Evolutionary conservation across 352 stramenopile genomes (phyloP).

Genomic region (Phytophthora multivora): DNA sequence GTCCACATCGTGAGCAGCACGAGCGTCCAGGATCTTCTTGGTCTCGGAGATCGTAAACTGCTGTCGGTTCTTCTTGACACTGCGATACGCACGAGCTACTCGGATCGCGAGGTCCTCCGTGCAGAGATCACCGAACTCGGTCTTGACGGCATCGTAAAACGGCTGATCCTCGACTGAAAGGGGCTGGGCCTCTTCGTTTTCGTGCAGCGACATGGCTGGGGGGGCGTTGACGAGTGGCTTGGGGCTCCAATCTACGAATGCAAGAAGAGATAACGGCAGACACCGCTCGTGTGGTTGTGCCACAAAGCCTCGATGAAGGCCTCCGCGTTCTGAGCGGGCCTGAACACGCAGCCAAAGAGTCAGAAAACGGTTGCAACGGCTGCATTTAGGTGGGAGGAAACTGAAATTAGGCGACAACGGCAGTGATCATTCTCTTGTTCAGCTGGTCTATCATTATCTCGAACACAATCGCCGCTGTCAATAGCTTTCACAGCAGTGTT

Average conservation of each 20-base stretch:
- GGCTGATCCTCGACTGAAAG: constrained; percentile 56
- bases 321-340: constrained; percentile 22
- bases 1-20: constrained; percentile 50
- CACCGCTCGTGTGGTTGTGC: constrained; percentile 20
- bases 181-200: constrained; percentile 52
- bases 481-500: not conserved
- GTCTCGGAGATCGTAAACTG: constrained; percentile 66
- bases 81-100: constrained; percentile 59
- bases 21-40: constrained; percentile 68
- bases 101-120: constrained; percentile 72
- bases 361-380: constrained; percentile 17
- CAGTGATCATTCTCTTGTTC: constrained; percentile 11
- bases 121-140: constrained; percentile 53
- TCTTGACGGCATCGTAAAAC: constrained; percentile 64
- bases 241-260: constrained; percentile 21
- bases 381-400: constrained; percentile 19
- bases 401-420: constrained; percentile 21
- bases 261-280: constrained; percentile 9
- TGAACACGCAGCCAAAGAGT: constrained; percentile 23
- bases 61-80: constrained; percentile 73
- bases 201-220: constrained; percentile 43
- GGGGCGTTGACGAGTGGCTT: not conserved
- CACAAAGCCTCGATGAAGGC: constrained; percentile 24
- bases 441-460: constrained; percentile 43
- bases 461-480: constrained; percentile 11